Evolutionary conservation across 2,329 filamentous ascomycete species (phyloP).

Genomic region (Microcyclosporella mali): DNA sequence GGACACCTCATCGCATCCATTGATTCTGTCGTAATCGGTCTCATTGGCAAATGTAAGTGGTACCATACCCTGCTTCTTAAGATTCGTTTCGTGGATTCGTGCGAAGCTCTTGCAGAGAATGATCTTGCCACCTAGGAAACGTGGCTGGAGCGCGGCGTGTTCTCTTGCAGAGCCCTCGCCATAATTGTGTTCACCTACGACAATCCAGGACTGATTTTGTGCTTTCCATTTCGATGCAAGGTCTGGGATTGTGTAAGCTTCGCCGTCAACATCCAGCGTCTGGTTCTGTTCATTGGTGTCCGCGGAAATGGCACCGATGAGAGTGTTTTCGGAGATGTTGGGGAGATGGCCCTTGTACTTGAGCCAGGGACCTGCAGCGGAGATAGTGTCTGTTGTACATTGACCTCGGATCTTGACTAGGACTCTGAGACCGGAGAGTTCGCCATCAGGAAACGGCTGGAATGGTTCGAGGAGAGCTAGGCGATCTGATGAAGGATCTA

Average conservation of each 20-base stretch:
- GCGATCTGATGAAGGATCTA: constrained; percentile 81
- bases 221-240: constrained; percentile 79
- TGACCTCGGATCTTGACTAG: constrained; percentile 96
- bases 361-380: constrained; percentile 90
- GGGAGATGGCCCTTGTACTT: constrained; percentile 99
- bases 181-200: constrained; percentile 97
- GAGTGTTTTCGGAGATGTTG: constrained; percentile 95
- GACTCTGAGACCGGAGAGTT: constrained; percentile 72
- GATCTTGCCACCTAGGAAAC: constrained; percentile 80
- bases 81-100: constrained; percentile 88
- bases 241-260: constrained; percentile 66
- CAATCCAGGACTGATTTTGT: constrained; percentile 72
- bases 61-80: constrained; percentile 96
- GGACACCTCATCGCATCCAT: constrained; percentile 73
- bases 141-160: constrained; percentile 81
- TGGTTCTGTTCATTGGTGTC: constrained; percentile 88
- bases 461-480: constrained; percentile 91
- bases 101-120: constrained; percentile 84
- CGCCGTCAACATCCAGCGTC: constrained; percentile 80
- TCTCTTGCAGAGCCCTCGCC: constrained; percentile 85
- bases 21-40: constrained; percentile 76
- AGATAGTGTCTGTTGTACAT: constrained; percentile 98
- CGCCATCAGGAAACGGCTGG: constrained; percentile 64
- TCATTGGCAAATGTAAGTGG: constrained; percentile 87
- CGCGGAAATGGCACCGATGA: constrained; percentile 90